phyloP scores from a whole-genome alignment of 2,329 filamentous ascomycete species.

The Cercospora beticola region DNA sequence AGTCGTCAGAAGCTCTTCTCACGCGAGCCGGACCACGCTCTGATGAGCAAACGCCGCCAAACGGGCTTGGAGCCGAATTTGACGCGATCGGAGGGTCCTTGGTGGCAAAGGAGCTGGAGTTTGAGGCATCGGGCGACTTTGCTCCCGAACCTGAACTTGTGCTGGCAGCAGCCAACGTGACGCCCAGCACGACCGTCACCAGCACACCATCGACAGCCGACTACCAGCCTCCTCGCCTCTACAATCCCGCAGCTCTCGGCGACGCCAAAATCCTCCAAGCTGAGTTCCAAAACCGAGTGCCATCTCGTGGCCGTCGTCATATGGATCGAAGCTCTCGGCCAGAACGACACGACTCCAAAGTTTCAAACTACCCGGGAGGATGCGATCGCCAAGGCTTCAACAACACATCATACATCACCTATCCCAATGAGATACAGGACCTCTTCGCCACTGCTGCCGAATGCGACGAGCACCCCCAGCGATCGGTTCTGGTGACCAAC shows the following conservation, averaged over 20 bases:
- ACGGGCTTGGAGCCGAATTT: neutral
- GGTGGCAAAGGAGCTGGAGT: neutral
- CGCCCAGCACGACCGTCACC: neutral
- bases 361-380: neutral
- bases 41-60: neutral
- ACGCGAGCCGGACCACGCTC: neutral
- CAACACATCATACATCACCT: neutral
- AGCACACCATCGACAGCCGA: neutral
- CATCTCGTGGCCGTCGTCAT: conserved; percentile 1
- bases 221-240: conserved; percentile 2
- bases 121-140: neutral
- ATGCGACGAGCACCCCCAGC: conserved; percentile 9
- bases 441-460: conserved; percentile 12
- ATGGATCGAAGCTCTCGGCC: neutral
- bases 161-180: neutral
- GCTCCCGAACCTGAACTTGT: neutral
- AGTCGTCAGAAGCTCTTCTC: neutral
- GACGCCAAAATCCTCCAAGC: neutral
- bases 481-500: conserved; percentile 28
- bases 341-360: conserved; percentile 5
- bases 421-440: conserved; percentile 2
- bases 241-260: neutral
- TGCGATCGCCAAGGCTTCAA: neutral
- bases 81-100: neutral
- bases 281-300: neutral